These are phyloP conservation scores for Candida oleophila DNA, from an alignment of 805 yeast genomes.

Conservation along the genomic window DNA sequence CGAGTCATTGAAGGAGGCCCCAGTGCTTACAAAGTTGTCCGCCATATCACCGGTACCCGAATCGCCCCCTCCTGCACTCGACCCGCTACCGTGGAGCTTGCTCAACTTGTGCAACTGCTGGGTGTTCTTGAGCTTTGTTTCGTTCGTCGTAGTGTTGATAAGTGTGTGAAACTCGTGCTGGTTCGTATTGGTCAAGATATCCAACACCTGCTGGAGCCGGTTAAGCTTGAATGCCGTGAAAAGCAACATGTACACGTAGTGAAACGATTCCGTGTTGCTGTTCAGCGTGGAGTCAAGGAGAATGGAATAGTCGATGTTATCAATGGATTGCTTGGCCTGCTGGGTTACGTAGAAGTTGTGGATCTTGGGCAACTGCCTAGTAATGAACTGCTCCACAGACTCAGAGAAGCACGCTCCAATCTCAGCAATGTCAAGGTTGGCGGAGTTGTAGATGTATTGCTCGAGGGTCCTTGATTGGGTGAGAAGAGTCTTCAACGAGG, in stretches of 20 bases:
- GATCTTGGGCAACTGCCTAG: conserved; percentile 26
- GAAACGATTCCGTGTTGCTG: conserved; percentile 43
- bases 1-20: conserved; percentile 42
- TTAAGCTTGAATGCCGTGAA: conserved; percentile 60
- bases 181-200: conserved; percentile 51
- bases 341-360: conserved; percentile 17
- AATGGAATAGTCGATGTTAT: conserved; percentile 26
- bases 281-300: conserved; percentile 29
- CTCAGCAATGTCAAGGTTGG: conserved; percentile 55
- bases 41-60: background rate
- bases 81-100: conserved; percentile 31
- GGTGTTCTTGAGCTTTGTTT: conserved; percentile 57
- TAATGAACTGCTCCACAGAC: conserved; percentile 27
- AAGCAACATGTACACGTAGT: conserved; percentile 52
- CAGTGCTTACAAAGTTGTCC: conserved; percentile 16
- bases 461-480: conserved; percentile 44
- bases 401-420: conserved; percentile 40
- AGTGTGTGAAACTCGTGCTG: conserved; percentile 64
- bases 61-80: conserved; percentile 13
- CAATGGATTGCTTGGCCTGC: background rate
- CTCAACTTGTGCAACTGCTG: conserved; percentile 25
- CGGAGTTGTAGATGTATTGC: conserved; percentile 53
- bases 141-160: conserved; percentile 61
- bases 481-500: conserved; percentile 34
- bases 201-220: conserved; percentile 57